Base-by-base conservation (phyloP, 257 asterid species). In the Solanum chilense region DNA sequence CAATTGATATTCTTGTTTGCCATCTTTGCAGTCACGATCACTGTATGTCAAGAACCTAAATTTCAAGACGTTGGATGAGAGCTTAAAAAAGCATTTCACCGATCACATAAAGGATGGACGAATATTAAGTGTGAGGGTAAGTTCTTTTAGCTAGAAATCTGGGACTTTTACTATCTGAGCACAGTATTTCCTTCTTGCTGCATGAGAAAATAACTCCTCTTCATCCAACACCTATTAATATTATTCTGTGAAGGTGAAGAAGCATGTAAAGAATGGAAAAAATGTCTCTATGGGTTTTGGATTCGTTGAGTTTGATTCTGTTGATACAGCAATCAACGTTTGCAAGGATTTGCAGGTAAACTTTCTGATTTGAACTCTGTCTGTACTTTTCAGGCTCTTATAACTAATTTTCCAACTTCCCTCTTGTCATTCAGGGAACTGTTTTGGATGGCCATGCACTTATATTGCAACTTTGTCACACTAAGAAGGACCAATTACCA, bases 371-470 rank as follows among this genome's bases (percentile, higher is more conserved):
- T 56, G 64, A 56, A 18, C 69, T 29, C 45, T 86, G 78, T 45
- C 27, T 39, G 13, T 47, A 80, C 29, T 29, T 49, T 11, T 81
- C 12, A 14, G 29, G 85, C 85, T 47, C 21, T 31, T 18, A 6
- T n/a, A 81, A 29, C 31, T 49, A 78, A 45, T 16, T 69, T 62
- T 85, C 31, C 44, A 15, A 37, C 86, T 89, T 78, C 86, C 84
- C 78, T 87, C 68, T 86, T 84, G 73, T 84, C 69, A 80, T 86
- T 33, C 93, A 96, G 97, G 96, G 96, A 87, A 95, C 96, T 82
- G 97, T 94, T 92, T 91, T 97, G 86, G 99, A 97, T 89, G 99
- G 99, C 73, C 99, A 97, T 92, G 97, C 99, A 33, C 97, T 97
- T 87, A 93, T 93, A 82, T 76, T 97, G 91, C 98, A 97, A 89